These are phyloP conservation scores for Juglanconis oblonga DNA, from an alignment of 2,329 filamentous ascomycete genomes.

Conservation along the genomic window DNA sequence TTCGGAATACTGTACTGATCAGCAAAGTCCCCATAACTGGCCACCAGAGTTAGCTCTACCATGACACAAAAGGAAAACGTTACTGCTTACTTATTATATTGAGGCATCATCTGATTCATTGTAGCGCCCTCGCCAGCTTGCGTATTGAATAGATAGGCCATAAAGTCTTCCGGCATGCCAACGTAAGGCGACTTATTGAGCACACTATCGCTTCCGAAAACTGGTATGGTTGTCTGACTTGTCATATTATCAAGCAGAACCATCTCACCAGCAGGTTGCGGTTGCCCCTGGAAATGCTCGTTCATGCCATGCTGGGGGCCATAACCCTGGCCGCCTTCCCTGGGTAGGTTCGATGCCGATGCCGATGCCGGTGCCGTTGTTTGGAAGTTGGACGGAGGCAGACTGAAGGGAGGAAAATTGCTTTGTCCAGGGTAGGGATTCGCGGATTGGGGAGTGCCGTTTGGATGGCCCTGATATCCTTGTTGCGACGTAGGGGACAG, in stretches of 20 bases:
- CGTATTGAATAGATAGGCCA: slow-evolving; percentile 79
- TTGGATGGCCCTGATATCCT: slow-evolving; percentile 46
- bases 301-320: slow-evolving; percentile 21
- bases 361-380: slow-evolving; percentile 34
- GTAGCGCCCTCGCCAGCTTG: slow-evolving; percentile 52
- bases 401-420: slow-evolving; percentile 58
- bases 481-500: slow-evolving; percentile 52
- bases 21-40: slow-evolving; percentile 50
- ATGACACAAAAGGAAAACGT: neutral
- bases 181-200: slow-evolving; percentile 79
- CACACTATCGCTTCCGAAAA: slow-evolving; percentile 81
- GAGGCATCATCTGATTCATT: slow-evolving; percentile 49
- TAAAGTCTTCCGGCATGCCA: slow-evolving; percentile 82
- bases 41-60: slow-evolving; percentile 23
- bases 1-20: slow-evolving; percentile 50
- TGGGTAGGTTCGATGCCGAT: slow-evolving; percentile 25
- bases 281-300: slow-evolving; percentile 46
- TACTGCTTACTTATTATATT: slow-evolving; percentile 43
- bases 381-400: slow-evolving; percentile 59
- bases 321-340: slow-evolving; percentile 36
- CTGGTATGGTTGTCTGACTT: slow-evolving; percentile 69
- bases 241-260: slow-evolving; percentile 62
- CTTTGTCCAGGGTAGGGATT: slow-evolving; percentile 55
- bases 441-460: slow-evolving; percentile 42
- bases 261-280: slow-evolving; percentile 49